A percentile compares a stretch with the other conserved stretches of the same genome.
phyloP scores from a whole-genome alignment of 225 moss, liverwort and hornwort genomes.

The Neckera pumila region DNA sequence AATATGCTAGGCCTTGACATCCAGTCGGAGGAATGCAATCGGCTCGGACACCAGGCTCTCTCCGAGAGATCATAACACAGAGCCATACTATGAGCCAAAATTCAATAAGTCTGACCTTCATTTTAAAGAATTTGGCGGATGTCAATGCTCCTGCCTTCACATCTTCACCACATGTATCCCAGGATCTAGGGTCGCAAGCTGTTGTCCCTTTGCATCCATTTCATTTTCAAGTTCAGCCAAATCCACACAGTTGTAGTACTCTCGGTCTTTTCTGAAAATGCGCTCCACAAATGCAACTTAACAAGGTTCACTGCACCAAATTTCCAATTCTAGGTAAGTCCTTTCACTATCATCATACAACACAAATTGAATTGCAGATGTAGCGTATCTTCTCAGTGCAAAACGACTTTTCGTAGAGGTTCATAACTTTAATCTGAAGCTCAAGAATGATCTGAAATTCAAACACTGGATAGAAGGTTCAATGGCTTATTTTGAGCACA shows the following conservation, averaged over 20 bases:
- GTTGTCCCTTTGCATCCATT: neutral
- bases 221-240: neutral
- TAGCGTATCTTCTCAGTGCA: neutral
- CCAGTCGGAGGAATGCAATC: slow-evolving; percentile 26
- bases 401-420: neutral
- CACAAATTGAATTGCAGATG: neutral
- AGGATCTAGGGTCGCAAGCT: neutral
- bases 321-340: neutral
- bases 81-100: neutral
- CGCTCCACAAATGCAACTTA: neutral
- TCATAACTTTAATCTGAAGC: neutral
- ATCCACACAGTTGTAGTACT: neutral
- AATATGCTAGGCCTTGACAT: slow-evolving; percentile 30
- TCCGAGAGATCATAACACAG: neutral
- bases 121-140: neutral
- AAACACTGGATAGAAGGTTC: neutral
- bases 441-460: neutral
- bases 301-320: slow-evolving; percentile 4
- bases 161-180: neutral
- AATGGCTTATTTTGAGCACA: neutral
- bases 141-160: neutral
- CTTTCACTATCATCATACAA: neutral
- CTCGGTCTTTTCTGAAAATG: neutral
- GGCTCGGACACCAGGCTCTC: slow-evolving; percentile 12
- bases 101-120: neutral